Evolutionary conservation across 805 yeast species (phyloP), one percentile per base, ranked within the genome.

Genomic region (Torulaspora quercuum): DNA sequence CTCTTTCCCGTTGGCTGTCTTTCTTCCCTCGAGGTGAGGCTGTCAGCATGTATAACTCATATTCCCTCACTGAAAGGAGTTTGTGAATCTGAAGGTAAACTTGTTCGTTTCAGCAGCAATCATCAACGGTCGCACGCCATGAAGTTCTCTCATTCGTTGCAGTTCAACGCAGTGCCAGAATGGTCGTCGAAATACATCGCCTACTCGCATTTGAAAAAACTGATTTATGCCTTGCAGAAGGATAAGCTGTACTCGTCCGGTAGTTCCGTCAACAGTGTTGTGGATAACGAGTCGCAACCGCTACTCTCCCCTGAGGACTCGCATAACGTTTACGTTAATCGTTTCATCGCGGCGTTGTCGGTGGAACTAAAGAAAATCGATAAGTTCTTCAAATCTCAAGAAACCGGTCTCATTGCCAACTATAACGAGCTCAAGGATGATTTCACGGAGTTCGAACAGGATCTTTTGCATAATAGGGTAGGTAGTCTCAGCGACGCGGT

Each of bases 151-250:
- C 95, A 89, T 57, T 85, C 96, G 5, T 67, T 90, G 46, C 96
- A 90, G 71, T 89, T 90, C 65, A 90, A 90, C 62, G 95, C 97
- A 15, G 97, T 92, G 4, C 97, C 98, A 2, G 97, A 92, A 61
- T 90, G 98, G 98, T 77, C 95, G 8, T 80, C 95, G 17, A 78
- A 84, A 58, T 90, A 90, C 62, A 80, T 90, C 39, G 89, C 94
- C 37, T 90, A 90, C 62, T 83, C 95, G 1, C 80, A 84, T 24
- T 68, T 92, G 41, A 90, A 92, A 61, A 86, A 85, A 64, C 72
- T 84, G 26, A 83, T 89, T 18, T 90, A 89, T 60, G 69, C 79
- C 11, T 69, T 90, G 30, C 97, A 92, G 55, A 72, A 89, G 52
- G 87, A 83, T 36, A 52, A 59, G 41, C 42, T 61, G 26, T 61